Conservation (phyloP, 176 grass and related monocot genomes). For the Poa pratensis region DNA sequence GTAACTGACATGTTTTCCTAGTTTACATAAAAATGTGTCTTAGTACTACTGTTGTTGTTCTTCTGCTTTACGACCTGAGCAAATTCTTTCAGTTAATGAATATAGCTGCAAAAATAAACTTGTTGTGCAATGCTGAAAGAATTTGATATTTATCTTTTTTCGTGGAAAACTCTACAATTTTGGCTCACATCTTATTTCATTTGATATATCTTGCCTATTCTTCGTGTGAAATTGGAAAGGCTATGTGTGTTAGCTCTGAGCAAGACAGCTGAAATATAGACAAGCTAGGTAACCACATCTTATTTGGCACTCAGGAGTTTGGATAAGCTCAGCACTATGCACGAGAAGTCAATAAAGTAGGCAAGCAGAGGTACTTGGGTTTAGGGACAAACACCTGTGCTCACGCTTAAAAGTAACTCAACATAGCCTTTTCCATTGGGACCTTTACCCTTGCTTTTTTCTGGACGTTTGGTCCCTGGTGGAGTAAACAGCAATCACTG, state of each 20-base stretch:
- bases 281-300: constrained; percentile 21
- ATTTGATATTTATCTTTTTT: background rate
- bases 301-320: constrained; percentile 17
- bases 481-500: constrained; percentile 75
- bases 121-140: background rate
- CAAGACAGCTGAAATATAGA: constrained; percentile 12
- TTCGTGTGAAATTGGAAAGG: background rate
- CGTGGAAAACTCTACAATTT: background rate
- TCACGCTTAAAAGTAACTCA: constrained; percentile 62
- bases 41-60: background rate
- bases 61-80: constrained; percentile 3
- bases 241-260: background rate
- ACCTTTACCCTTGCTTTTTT: constrained; percentile 36
- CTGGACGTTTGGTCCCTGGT: constrained; percentile 52
- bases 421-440: constrained; percentile 45
- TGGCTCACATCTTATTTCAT: background rate
- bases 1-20: background rate
- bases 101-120: background rate
- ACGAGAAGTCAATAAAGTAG: constrained; percentile 34
- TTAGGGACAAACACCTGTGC: constrained; percentile 59
- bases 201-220: background rate
- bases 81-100: background rate
- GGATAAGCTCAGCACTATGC: constrained; percentile 30
- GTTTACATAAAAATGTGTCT: background rate
- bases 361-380: constrained; percentile 31